Percentiles rank a stretch among this genome's conserved stretches.
phyloP scores from a whole-genome alignment of 495 filamentous ascomycete genomes.

The Penicillium goetzii region DNA sequence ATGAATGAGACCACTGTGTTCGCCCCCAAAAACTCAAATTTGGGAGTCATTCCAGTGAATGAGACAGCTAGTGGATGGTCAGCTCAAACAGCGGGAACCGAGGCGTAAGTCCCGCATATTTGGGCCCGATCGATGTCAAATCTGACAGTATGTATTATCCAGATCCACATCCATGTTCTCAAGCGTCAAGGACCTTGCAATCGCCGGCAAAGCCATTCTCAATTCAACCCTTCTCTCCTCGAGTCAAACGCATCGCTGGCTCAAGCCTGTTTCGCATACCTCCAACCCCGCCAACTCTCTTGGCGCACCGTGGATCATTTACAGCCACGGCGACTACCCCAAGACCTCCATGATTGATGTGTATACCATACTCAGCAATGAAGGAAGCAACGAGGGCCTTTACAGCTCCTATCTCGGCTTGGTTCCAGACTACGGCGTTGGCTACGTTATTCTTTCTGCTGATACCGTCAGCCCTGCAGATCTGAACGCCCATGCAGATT shows the following conservation, averaged over 20 bases:
- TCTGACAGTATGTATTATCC: conserved; percentile 9
- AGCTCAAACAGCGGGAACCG: conserved; percentile 20
- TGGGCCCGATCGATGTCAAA: conserved; percentile 6
- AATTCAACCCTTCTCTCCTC: conserved; percentile 47
- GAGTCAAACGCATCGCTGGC: conserved; percentile 45
- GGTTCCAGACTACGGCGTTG: conserved; percentile 55
- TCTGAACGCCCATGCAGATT: conserved; percentile 33
- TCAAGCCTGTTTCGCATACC: conserved; percentile 54
- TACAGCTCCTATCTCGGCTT: conserved; percentile 53
- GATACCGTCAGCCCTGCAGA: conserved; percentile 32
- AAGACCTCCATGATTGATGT: conserved; percentile 48
- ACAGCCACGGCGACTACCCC: conserved; percentile 29
- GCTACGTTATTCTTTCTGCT: conserved; percentile 50
- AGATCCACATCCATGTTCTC: conserved; percentile 36
- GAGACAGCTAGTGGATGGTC: conserved; percentile 25
- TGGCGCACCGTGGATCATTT: conserved; percentile 45
- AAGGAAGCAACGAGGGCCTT: conserved; percentile 36
- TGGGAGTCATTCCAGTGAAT: conserved; percentile 49
- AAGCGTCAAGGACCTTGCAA: conserved; percentile 31
- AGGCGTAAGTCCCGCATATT: conserved; percentile 23
- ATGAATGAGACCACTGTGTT: conserved; percentile 49
- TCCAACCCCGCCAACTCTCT: conserved; percentile 50
- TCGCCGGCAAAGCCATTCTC: conserved; percentile 52
- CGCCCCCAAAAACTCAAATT: conserved; percentile 30
- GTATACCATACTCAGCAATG: conserved; percentile 54